Percentiles rank a stretch among this genome's conserved stretches.
These are phyloP conservation scores for Boletellus deceptivus DNA, from an alignment of 1,284 basidiomycete genomes.

Conservation along the genomic window DNA sequence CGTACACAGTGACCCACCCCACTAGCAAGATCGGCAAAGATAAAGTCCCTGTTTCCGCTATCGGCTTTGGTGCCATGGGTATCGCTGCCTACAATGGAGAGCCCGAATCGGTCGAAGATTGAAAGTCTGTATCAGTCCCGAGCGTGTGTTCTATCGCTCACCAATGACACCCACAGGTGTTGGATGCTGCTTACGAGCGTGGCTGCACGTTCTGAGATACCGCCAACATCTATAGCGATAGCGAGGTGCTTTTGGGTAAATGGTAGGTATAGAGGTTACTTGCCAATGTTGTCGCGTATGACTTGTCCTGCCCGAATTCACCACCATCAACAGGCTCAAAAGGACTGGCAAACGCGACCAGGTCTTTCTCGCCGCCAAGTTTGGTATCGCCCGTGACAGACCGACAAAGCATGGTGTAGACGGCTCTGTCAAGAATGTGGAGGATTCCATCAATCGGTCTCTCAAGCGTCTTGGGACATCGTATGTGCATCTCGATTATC, in stretches of 20 bases:
- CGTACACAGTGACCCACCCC: constrained; percentile 15
- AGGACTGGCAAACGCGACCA: constrained; percentile 38
- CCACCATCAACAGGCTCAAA: constrained; percentile 31
- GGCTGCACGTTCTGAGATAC: constrained; percentile 43
- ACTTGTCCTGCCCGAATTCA: no score
- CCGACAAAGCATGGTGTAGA: constrained; percentile 14
- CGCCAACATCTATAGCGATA: constrained; percentile 38
- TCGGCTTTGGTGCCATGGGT: constrained; percentile 42
- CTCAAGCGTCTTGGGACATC: constrained; percentile 33
- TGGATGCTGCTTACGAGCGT: constrained; percentile 29
- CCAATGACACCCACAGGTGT: constrained; percentile 21
- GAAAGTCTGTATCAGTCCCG: constrained; percentile 30
- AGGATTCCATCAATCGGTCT: constrained; percentile 27
- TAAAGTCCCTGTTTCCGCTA: constrained; percentile 27
- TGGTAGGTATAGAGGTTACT: constrained; percentile 32
- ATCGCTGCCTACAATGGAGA: constrained; percentile 36
- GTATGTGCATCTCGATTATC: constrained; percentile 36
- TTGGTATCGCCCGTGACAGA: constrained; percentile 25
- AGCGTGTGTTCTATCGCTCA: background rate
- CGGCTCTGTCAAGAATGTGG: constrained; percentile 23
- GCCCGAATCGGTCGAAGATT: constrained; percentile 40
- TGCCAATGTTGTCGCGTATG: no score
- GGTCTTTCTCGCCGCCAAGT: constrained; percentile 50
- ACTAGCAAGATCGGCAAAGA: constrained; percentile 36
- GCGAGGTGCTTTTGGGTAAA: constrained; percentile 40